Evolutionary conservation across 495 filamentous ascomycete genomes (phyloP).

Genomic region (Bathelium albidoporum): DNA sequence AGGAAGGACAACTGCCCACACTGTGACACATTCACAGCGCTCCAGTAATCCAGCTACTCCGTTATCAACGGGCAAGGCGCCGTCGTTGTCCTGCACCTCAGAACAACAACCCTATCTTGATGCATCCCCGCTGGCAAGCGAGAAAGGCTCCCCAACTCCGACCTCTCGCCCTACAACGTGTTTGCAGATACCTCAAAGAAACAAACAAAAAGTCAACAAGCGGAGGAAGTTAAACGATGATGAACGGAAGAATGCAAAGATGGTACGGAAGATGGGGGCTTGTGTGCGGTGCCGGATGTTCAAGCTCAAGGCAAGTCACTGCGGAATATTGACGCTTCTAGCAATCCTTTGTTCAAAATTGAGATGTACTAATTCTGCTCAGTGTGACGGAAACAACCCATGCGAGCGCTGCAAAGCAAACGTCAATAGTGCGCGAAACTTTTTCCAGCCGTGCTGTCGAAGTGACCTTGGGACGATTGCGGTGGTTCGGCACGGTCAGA

Average conservation of each 20-base stretch:
- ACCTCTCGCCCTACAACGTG: neutral
- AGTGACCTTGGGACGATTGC: conserved; percentile 10
- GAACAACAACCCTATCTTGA: neutral
- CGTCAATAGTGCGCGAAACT: conserved; percentile 12
- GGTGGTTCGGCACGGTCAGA: neutral
- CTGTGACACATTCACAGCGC: too few relatives aligned
- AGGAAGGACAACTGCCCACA: neutral
- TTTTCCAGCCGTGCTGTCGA: conserved; percentile 13
- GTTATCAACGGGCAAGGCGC: neutral
- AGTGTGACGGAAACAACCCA: conserved; percentile 17
- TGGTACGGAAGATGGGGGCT: neutral
- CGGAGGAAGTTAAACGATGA: neutral
- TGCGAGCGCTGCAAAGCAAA: conserved; percentile 12
- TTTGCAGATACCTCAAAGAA: neutral
- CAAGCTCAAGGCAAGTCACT: neutral
- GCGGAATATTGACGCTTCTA: too few relatives aligned
- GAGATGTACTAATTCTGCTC: too few relatives aligned
- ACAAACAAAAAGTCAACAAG: neutral
- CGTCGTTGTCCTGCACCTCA: neutral
- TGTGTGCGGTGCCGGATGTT: conserved; percentile 1
- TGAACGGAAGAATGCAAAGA: conserved; percentile 1
- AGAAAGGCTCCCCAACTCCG: neutral
- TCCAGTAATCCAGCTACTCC: neutral
- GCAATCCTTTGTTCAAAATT: neutral
- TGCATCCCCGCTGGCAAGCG: neutral